Base-by-base conservation (phyloP, 805 yeast species). In the Metschnikowia chrysomelidarum region DNA sequence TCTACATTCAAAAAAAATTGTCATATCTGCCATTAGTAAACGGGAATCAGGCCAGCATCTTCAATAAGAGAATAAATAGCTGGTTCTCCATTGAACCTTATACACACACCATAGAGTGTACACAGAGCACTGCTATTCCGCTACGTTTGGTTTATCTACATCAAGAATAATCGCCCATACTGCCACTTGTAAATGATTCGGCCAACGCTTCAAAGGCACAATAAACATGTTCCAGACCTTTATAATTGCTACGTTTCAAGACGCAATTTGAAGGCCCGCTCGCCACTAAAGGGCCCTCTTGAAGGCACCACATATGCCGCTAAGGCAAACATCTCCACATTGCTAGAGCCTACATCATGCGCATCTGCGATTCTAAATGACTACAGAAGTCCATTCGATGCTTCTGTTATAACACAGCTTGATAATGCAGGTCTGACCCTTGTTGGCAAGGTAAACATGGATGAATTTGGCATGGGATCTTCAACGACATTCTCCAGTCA, bases 391-490 rank as follows among this genome's bases (percentile, higher is more conserved):
- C 98, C 98, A 2, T 89, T 73, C 53, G 78, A 84, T 43, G 84
- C 97, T 9, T 86, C 96, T 0, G 84, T 81, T 2, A 77, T 77
- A 0, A 46, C 57, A 2, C 62, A 78, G 3, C 57, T 93, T n/a
- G 57, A 69, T 7, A 49, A 60, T 0, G 65, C 69, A 2, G 87
- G 88, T 0, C 71, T 75, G 11, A 43, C 53, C 0, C 53, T 79
- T 5, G 64, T 80, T 1, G 98, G 96, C 0, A 93, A 91, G 57
- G 74, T 94, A 2, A 93, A 91, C 49, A 67, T 93, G 76, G 99
- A 93, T 62, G 97, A 93, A 62, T 93, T 93, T 64, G 99, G 96
- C 2, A 93, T 93, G 98, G 99, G 98, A 8, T 80, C 86, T 9
- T 71, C 80, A 1, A 81, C 78, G 10, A 63, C 76, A 2, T 69